These are phyloP conservation scores for Fusarium marasasianum DNA, from an alignment of 2,329 filamentous ascomycete genomes.

Conservation along the genomic window DNA sequence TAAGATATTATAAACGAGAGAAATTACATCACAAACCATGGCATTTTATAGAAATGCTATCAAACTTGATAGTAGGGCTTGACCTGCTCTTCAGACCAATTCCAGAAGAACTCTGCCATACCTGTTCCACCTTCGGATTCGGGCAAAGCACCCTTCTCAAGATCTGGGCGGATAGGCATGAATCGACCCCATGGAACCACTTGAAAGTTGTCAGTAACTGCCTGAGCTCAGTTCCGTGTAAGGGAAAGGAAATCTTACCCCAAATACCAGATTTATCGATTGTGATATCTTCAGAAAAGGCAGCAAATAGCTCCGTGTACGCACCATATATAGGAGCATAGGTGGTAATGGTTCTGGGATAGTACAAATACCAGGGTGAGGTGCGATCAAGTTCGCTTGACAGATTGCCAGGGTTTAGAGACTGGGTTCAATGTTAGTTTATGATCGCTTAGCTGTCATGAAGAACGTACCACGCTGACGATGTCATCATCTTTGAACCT, in stretches of 20 bases:
- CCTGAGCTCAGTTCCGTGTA: not conserved
- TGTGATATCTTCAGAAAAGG: conserved; percentile 54
- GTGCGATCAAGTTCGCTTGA: conserved; percentile 39
- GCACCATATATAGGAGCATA: conserved; percentile 51
- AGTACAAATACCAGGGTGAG: conserved; percentile 37
- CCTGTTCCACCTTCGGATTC: conserved; percentile 52
- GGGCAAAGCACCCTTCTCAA: conserved; percentile 45
- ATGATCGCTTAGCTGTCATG: rapidly evolving
- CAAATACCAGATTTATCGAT: conserved; percentile 49
- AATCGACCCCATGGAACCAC: conserved; percentile 51
- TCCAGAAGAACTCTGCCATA: conserved; percentile 51
- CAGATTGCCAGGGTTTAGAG: conserved; percentile 39
- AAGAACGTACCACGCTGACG: conserved; percentile 33
- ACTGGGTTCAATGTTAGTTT: conserved; percentile 9
- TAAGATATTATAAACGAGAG: not conserved
- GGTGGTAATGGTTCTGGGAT: conserved; percentile 23
- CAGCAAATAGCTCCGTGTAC: conserved; percentile 60
- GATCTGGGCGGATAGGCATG: conserved; percentile 45
- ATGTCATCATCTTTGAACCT: conserved; percentile 43
- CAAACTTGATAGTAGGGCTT: conserved; percentile 27
- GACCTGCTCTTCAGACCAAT: conserved; percentile 54
- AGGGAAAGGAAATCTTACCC: conserved; percentile 23
- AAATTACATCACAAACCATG: not conserved
- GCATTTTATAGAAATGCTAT: not conserved
- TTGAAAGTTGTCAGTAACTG: not conserved